A percentile compares a stretch with the other conserved stretches of the same genome.
Conservation (phyloP, 371 early-diverging fungal species). For the Conidiobolus incongruus region DNA sequence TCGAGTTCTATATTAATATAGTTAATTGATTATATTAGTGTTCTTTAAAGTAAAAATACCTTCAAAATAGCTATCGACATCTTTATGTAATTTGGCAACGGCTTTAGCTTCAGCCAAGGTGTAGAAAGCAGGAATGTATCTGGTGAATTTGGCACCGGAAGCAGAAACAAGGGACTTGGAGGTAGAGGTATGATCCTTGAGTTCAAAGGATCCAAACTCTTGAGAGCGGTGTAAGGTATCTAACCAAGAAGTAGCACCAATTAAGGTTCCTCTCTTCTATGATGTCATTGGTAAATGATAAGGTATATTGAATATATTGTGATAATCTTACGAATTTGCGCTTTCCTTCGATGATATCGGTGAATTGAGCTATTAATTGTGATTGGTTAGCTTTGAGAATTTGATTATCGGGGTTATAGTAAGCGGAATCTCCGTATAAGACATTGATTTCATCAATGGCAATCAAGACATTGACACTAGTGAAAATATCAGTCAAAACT, state of each 20-base stretch:
- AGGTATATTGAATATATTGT: neutral
- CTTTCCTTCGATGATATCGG: neutral
- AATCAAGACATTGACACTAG: neutral
- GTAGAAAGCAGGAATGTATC: neutral
- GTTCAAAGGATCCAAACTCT: neutral
- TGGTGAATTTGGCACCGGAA: neutral
- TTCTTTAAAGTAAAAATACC: neutral
- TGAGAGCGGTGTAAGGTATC: neutral
- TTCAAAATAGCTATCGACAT: neutral
- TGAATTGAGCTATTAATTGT: neutral
- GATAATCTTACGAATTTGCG: neutral
- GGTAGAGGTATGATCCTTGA: neutral
- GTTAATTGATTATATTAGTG: too few species aligned
- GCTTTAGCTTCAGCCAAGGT: neutral
- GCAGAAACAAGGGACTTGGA: neutral
- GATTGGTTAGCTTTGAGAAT: neutral
- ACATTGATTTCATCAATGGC: conserved; percentile 3
- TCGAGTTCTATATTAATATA: neutral
- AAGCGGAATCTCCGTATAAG: neutral
- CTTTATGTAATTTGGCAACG: neutral
- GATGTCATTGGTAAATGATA: neutral
- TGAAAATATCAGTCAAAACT: neutral
- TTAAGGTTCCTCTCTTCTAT: neutral
- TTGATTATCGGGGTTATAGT: neutral
- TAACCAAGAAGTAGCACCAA: conserved; percentile 1